phyloP scores from a whole-genome alignment of 495 filamentous ascomycete genomes.

The Aspergillus sparsus region DNA sequence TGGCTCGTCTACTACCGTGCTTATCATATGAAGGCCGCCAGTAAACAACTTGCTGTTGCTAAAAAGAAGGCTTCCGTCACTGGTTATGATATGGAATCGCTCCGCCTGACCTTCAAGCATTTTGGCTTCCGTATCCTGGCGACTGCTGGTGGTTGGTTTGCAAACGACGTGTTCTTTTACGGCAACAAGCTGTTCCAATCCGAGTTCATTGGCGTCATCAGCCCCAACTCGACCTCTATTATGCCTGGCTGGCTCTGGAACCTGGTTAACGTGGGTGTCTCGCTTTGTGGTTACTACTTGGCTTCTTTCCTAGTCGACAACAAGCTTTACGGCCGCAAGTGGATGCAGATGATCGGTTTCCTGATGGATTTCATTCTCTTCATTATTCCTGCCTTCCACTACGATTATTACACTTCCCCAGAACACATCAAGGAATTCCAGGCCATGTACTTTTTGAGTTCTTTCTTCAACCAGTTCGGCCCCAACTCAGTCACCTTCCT shows the following conservation, averaged over 20 bases:
- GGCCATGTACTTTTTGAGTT: conserved; percentile 87
- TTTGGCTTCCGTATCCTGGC: conserved; percentile 84
- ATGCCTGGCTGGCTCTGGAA: conserved; percentile 90
- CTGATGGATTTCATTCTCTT: conserved; percentile 84
- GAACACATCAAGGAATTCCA: conserved; percentile 77
- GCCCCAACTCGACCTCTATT: conserved; percentile 59
- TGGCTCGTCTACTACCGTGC: conserved; percentile 90
- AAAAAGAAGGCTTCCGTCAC: conserved; percentile 86
- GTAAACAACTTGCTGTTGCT: conserved; percentile 69
- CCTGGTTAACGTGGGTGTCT: conserved; percentile 79
- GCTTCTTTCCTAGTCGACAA: conserved; percentile 82
- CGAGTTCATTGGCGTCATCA: conserved; percentile 79
- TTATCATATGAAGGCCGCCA: conserved; percentile 79
- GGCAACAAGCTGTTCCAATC: conserved; percentile 95
- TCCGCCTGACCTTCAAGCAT: conserved; percentile 70
- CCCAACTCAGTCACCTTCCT: conserved; percentile 92
- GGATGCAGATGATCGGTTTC: conserved; percentile 91
- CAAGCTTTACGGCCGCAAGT: conserved; percentile 88
- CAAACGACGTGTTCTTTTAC: conserved; percentile 96
- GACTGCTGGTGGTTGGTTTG: conserved; percentile 82
- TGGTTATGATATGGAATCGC: conserved; percentile 81
- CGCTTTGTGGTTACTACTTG: conserved; percentile 80
- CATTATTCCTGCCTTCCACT: conserved; percentile 80
- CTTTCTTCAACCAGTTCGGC: conserved; percentile 96
- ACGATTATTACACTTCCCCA: conserved; percentile 68